Evolutionary conservation across 768 basidiomycete species (phyloP).

Genomic region (Chalciporus pseudorubinellus): DNA sequence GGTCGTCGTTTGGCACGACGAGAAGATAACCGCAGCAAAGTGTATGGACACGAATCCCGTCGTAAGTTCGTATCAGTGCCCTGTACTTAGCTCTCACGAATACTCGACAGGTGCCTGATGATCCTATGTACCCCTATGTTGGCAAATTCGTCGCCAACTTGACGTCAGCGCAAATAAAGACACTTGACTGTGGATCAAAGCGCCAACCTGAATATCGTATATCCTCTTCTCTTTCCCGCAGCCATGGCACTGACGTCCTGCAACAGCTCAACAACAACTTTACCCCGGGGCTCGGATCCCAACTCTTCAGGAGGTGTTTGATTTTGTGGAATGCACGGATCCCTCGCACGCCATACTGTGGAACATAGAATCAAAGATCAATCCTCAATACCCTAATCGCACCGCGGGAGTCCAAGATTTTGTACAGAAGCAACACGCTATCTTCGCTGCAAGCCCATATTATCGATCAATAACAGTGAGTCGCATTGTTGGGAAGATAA

Average conservation of each 20-base stretch:
- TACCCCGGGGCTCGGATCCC: conserved; percentile 72
- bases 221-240: conserved; percentile 16
- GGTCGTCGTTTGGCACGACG: conserved; percentile 82
- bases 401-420: conserved; percentile 59
- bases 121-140: conserved; percentile 72
- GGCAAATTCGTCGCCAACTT: conserved; percentile 74
- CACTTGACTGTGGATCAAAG: conserved; percentile 75
- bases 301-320: conserved; percentile 71
- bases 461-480: conserved; percentile 60
- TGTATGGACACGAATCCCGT: conserved; percentile 67
- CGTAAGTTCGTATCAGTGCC: conserved; percentile 36
- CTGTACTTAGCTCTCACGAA: not conserved
- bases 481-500: not conserved
- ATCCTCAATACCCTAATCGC: conserved; percentile 49
- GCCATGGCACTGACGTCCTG: conserved; percentile 1
- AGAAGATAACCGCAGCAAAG: conserved; percentile 58
- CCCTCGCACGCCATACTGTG: conserved; percentile 57
- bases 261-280: conserved; percentile 56
- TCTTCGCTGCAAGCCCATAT: conserved; percentile 61
- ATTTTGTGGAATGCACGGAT: conserved; percentile 73
- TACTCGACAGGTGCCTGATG: conserved; percentile 44
- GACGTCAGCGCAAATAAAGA: conserved; percentile 76
- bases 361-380: conserved; percentile 81
- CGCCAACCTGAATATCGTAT: conserved; percentile 58
- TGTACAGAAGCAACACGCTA: conserved; percentile 56